These are phyloP conservation scores for Gossypioides kirkii DNA, from an alignment of 345 rosid species.

Conservation along the genomic window DNA sequence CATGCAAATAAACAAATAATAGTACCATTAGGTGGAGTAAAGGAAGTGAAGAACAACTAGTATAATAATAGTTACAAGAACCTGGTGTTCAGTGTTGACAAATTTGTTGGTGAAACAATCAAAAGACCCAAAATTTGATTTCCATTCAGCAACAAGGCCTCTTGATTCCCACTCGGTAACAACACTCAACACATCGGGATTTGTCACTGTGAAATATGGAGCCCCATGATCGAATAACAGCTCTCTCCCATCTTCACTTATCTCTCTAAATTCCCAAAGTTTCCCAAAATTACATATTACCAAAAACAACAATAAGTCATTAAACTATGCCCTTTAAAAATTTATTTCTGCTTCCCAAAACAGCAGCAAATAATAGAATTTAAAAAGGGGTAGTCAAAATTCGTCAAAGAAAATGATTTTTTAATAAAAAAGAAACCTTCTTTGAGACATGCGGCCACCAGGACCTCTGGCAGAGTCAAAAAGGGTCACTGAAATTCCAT, in stretches of 20 bases:
- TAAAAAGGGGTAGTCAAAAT: neutral
- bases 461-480: constrained; percentile 83
- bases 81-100: constrained; percentile 43
- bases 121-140: constrained; percentile 49
- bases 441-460: constrained; percentile 86
- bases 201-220: constrained; percentile 53
- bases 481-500: constrained; percentile 66
- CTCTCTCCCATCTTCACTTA: constrained; percentile 57
- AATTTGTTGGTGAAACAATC: constrained; percentile 53
- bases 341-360: neutral
- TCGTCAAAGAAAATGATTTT: neutral
- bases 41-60: neutral
- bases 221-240: constrained; percentile 82
- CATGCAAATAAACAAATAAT: neutral
- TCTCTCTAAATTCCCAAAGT: constrained; percentile 42
- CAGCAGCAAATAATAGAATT: neutral
- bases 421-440: constrained; percentile 43
- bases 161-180: constrained; percentile 66
- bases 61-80: constrained; percentile 1
- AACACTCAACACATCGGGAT: constrained; percentile 46
- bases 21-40: neutral
- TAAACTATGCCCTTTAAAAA: neutral
- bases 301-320: neutral
- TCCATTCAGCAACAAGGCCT: constrained; percentile 74
- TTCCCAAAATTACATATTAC: neutral